Evolutionary conservation across 1,284 basidiomycete species (phyloP).

Genomic region (Cutaneotrichosporon curvatum): DNA sequence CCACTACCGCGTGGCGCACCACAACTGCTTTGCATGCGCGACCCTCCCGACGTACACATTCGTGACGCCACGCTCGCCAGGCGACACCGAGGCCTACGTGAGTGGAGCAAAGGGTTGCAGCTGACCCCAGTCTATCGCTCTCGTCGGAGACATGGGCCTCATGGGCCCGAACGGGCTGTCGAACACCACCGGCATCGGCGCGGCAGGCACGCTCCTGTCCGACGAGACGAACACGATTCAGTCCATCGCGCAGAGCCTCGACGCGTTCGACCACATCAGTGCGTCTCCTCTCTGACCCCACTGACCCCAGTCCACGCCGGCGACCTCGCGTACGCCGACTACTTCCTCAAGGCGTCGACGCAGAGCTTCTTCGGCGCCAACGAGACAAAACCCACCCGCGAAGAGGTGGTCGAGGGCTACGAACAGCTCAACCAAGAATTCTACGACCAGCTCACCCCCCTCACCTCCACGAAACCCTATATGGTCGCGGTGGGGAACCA

Average conservation of each 20-base stretch:
- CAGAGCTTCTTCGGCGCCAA: slow-evolving; percentile 24
- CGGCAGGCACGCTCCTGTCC: slow-evolving; percentile 13
- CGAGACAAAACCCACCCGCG: slow-evolving; percentile 6
- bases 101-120: neutral
- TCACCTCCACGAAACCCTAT: slow-evolving; percentile 28
- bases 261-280: slow-evolving; percentile 21
- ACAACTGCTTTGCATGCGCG: slow-evolving; percentile 22
- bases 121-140: slow-evolving; percentile 17
- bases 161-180: slow-evolving; percentile 35
- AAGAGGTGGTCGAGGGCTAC: slow-evolving; percentile 23
- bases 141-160: slow-evolving; percentile 30
- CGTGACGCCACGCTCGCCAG: slow-evolving; percentile 19
- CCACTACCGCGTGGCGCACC: slow-evolving; percentile 26
- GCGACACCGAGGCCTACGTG: slow-evolving; percentile 15
- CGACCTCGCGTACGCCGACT: slow-evolving; percentile 32
- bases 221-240: slow-evolving; percentile 36
- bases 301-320: slow-evolving; percentile 18
- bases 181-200: slow-evolving; percentile 20
- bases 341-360: slow-evolving; percentile 23
- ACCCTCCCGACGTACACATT: slow-evolving; percentile 26
- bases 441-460: slow-evolving; percentile 31
- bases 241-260: slow-evolving; percentile 21
- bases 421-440: slow-evolving; percentile 32
- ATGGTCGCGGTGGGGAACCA: slow-evolving; percentile 30
- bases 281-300: neutral